Conservation (phyloP, 208 protist genomes). For the Trypanosomatidae sp. region DNA sequence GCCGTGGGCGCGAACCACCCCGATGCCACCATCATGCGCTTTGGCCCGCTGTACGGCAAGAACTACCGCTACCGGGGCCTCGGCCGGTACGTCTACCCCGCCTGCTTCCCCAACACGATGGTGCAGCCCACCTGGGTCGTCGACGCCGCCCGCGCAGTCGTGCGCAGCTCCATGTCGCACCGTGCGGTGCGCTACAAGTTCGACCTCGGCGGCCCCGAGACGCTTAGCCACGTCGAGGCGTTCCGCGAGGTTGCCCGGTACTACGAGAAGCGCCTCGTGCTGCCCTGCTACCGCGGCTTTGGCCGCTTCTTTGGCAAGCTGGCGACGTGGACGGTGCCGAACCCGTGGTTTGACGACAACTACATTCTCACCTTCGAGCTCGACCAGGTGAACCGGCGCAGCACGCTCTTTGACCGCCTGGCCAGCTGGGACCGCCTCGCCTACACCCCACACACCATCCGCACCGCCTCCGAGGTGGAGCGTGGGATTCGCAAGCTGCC, state of each 20-base stretch:
- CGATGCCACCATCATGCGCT: constrained; percentile 88
- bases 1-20: constrained; percentile 89
- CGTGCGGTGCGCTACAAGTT: constrained; percentile 90
- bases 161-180: constrained; percentile 79
- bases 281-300: constrained; percentile 85
- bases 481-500: constrained; percentile 43
- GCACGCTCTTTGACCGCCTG: constrained; percentile 86
- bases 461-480: constrained; percentile 75
- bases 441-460: constrained; percentile 81
- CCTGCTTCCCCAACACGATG: constrained; percentile 82
- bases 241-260: constrained; percentile 71
- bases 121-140: constrained; percentile 94
- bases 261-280: constrained; percentile 69
- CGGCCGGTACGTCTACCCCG: constrained; percentile 88
- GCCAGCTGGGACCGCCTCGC: constrained; percentile 87
- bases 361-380: constrained; percentile 90
- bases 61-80: constrained; percentile 89
- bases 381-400: constrained; percentile 91
- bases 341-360: constrained; percentile 93
- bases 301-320: constrained; percentile 88
- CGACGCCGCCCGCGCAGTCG: constrained; percentile 84
- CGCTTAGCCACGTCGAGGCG: constrained; percentile 79
- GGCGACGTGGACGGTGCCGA: constrained; percentile 71
- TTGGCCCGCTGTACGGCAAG: constrained; percentile 88
- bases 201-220: constrained; percentile 90